Percentiles rank a stretch among this genome's conserved stretches.
Conservation (phyloP, 441 rosid species). For the Biscutella auriculata region DNA sequence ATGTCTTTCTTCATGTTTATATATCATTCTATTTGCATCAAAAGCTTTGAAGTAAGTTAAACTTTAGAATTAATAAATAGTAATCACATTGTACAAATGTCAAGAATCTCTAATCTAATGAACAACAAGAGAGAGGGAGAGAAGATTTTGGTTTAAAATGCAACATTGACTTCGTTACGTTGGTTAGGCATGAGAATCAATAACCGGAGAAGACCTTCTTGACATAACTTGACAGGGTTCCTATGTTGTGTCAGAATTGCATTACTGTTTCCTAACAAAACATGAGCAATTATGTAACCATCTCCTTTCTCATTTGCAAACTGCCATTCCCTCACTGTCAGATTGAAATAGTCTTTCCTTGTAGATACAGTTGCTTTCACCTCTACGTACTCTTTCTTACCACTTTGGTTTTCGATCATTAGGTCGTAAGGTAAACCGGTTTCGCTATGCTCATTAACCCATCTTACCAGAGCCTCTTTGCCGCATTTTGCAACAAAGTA, state of each 20-base stretch:
- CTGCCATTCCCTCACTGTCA: conserved; percentile 78
- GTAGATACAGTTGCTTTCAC: conserved; percentile 74
- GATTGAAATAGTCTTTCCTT: conserved; percentile 68
- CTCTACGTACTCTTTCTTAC: conserved; percentile 52
- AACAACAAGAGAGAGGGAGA: neutral
- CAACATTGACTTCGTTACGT: conserved; percentile 15
- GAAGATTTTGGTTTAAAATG: neutral
- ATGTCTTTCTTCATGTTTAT: no score
- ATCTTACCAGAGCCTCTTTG: conserved; percentile 32
- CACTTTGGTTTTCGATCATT: conserved; percentile 29
- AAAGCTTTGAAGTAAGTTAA: neutral
- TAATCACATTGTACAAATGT: neutral
- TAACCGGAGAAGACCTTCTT: conserved; percentile 57
- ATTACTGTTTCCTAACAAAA: conserved; percentile 37
- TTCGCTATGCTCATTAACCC: conserved; percentile 70
- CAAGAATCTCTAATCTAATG: neutral
- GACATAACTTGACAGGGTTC: conserved; percentile 61
- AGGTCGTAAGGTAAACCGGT: conserved; percentile 82
- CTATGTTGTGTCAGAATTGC: conserved; percentile 46
- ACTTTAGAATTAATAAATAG: neutral
- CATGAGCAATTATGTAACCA: conserved; percentile 56
- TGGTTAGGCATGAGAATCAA: conserved; percentile 62
- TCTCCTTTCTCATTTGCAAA: conserved; percentile 67
- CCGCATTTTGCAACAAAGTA: conserved; percentile 34
- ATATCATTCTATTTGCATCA: no score